Evolutionary conservation across 768 basidiomycete genomes (phyloP).

Genomic region (Boletus rubescentipes): DNA sequence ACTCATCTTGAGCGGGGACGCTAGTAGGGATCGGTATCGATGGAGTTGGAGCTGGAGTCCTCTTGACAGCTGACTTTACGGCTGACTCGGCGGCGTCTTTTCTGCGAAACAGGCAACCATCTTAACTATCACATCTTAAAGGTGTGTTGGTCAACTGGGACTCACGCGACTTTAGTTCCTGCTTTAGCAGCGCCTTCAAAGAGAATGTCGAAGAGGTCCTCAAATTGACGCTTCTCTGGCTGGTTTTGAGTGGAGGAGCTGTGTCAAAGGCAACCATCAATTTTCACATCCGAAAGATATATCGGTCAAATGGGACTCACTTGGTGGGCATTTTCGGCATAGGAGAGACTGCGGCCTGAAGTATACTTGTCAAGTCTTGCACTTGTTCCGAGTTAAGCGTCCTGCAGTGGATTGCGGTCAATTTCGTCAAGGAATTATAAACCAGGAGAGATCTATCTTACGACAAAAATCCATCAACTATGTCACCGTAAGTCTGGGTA

Average conservation of each 20-base stretch:
- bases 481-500: neutral
- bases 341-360: neutral
- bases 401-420: neutral
- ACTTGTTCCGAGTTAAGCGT: neutral
- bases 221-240: neutral
- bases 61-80: neutral
- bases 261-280: neutral
- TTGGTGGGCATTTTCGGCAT: neutral
- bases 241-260: neutral
- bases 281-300: neutral
- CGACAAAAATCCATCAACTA: neutral
- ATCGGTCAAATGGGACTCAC: neutral
- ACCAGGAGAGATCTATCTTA: neutral
- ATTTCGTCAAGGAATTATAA: neutral
- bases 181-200: neutral
- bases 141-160: no score
- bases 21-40: no score
- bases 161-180: neutral
- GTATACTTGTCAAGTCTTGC: neutral
- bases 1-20: neutral
- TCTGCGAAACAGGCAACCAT: neutral
- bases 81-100: neutral
- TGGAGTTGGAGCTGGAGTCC: no score
- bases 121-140: neutral
- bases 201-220: neutral